These are phyloP conservation scores for Penicillium pulvis DNA, from an alignment of 495 filamentous ascomycete species.

Conservation along the genomic window DNA sequence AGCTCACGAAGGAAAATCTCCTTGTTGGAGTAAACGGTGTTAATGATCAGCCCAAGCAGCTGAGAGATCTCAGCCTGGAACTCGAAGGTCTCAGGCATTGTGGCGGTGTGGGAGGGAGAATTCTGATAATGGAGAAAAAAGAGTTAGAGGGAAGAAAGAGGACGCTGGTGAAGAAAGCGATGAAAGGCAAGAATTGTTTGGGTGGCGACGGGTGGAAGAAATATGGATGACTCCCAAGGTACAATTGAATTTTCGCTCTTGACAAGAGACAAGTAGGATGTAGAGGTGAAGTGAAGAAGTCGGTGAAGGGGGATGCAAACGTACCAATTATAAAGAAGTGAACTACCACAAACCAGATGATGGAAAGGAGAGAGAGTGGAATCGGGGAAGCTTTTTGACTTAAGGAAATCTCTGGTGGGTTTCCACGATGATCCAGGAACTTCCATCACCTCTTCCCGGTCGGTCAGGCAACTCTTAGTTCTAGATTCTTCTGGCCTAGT, in stretches of 20 bases:
- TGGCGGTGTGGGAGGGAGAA: slow-evolving; percentile 39
- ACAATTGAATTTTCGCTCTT: neutral
- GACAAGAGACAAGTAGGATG: slow-evolving; percentile 4
- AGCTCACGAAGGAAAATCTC: slow-evolving; percentile 99
- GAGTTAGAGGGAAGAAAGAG: neutral
- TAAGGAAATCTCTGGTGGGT: slow-evolving; percentile 39
- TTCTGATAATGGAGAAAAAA: slow-evolving; percentile 2
- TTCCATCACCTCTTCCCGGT: slow-evolving; percentile 36
- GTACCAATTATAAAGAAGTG: slow-evolving; percentile 18
- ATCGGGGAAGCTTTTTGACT: slow-evolving; percentile 35
- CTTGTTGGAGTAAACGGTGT: slow-evolving; percentile 99
- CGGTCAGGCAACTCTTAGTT: slow-evolving; percentile 30
- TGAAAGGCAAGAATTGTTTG: neutral
- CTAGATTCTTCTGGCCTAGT: slow-evolving; percentile 32
- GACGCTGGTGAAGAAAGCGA: neutral
- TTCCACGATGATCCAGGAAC: slow-evolving; percentile 52
- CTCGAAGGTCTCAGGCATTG: slow-evolving; percentile 95
- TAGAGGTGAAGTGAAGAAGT: neutral
- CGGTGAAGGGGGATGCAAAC: slow-evolving; percentile 11
- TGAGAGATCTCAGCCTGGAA: slow-evolving; percentile 99
- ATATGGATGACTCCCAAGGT: neutral
- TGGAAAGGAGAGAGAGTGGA: slow-evolving; percentile 13
- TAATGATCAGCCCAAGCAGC: slow-evolving; percentile 98
- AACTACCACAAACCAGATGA: slow-evolving; percentile 24
- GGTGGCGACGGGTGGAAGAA: neutral